Base-by-base conservation (phyloP, 169 alveolate genomes). In the Eimeria brunetti region DNA sequence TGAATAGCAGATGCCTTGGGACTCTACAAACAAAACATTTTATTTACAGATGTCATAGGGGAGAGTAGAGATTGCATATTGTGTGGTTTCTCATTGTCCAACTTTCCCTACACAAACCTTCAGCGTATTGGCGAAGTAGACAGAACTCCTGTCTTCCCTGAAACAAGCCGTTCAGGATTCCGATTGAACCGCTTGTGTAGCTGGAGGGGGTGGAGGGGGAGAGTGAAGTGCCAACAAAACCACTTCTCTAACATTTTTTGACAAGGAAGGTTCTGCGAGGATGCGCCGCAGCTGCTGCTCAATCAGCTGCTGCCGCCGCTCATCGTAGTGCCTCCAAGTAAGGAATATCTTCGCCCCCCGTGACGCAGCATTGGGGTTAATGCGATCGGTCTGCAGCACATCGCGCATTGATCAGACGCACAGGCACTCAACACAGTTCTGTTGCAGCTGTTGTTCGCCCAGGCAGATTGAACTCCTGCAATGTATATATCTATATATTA, bases 331-430 rank as follows among this genome's bases (percentile, higher is more conserved):
- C 84, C 86, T 56, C 94, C 94, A 94, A 76, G 33, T 58, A 2
- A 94, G 58, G 60, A 94, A 94, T 6, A 69, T 38, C 60, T 81
- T 73, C 18, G 91, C 94, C 38, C 60, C 89, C 22, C 90, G 90
- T 18, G 96, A 58, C 0, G 96, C 96, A 20, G 81, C 69, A 27
- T 38, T 73, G 36, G 96, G 96, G 60, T 94, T 94, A 67, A 94
- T 62, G n/a, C 62, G 51, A 30, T 94, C 96, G 49, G 76, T 94
- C 80, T 84, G 78, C 58, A 84, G 60, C 71, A 33, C 1, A 84
- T 33, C 62, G 41, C 62, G 9, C 62, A 41, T n/a, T 9, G n/a
- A 69, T 9, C 51, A 69, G 38, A 33, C 60, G 20, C 86, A 44
- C 30, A 44, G 41, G 24, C 53, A 16, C 24, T 22, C 62, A 27